Base-by-base conservation (phyloP, 495 filamentous ascomycete genomes). In the Penicillium longicatenatum region DNA sequence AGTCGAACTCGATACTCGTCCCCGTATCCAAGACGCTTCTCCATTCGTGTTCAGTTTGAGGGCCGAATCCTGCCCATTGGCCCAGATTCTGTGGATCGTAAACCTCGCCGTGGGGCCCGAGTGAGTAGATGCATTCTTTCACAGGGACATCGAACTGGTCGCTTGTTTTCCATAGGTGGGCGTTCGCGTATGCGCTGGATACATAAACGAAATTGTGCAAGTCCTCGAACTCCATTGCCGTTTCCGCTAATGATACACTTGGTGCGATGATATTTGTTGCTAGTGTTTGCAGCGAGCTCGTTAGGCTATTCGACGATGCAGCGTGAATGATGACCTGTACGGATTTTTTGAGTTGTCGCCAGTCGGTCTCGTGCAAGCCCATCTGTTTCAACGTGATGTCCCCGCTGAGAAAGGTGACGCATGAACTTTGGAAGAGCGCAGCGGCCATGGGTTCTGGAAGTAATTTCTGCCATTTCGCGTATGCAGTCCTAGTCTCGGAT, bases 171-270 rank as follows among this genome's bases (percentile, higher is more conserved):
- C 42, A 37, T 3, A 55, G 53, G 31, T 55, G 53, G 19, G 53
- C 53, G 21, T 55, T 55, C 2, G 43, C 53, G 19, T 47, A 55
- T 24, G 53, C 53, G 19, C 42, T 47, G 6, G 53, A 55, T 16
- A 55, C 22, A 17, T 46, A 55, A 4, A 55, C 43, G 19, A 51
- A 51, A 17, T 39, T 29, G 1, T 51, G 30, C n/a, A 51, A 16
- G 19, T 51, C 33, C 39, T 19, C 49, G n/a, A 35, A 51, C 20
- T 35, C 33, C 30, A 39, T 35, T 10, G 49, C 49, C 6, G 30
- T 35, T 39, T 51, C 49, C 11, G 49, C 49, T 20, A 51, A 9
- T 17, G 49, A 35, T 22, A 35, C 14, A 22, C 49, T 51, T 3
- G 49, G 30, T 11, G 30, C 49, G 21, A 51, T 39, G 14, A 51